Base-by-base conservation (phyloP, 2,329 filamentous ascomycete species). In the Mycosphaerella arachidis region DNA sequence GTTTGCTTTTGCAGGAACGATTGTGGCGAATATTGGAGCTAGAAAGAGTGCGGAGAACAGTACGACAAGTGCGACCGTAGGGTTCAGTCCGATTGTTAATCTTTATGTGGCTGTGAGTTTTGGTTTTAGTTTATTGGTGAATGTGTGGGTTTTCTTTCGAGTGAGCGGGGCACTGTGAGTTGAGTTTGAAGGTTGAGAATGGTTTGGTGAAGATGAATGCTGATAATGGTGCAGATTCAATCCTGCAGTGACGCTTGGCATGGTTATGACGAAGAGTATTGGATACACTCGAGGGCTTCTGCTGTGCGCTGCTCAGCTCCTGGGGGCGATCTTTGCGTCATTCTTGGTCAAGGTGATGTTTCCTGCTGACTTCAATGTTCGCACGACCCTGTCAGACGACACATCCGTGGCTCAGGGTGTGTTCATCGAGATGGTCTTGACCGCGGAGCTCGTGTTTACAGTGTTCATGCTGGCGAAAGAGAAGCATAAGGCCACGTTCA, bases 371-470 rank as follows among this genome's bases (percentile, higher is more conserved):
- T 67, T 73, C 53, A 67, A 58, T 5, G 64, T 65, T 1, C 66
- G 68, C 35, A 73, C 72, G 6, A 62, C 63, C 6, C 57, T 74
- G 4, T 64, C 64, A 4, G 59, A 66, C 8, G 65, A 64, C 8
- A 66, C 69, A 43, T 67, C 57, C 29, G 29, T 66, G 1, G 69
- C 67, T 6, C 70, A 71, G 37, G 73, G 72, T 9, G 57, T 72
- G 3, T 73, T 74, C 58, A 60, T 75, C 29, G 75, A 77, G 66
- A 74, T 75, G 71, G 68, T 76, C 52, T 61, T 75, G 40, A 77
- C 75, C 2, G 72, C 72, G 13, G 64, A 75, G 59, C 70, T 77
- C 13, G 71, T 76, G 60, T 74, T 77, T 58, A 72, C 74, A 12
- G 73, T 77, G 60, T 70, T 77, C 63, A 75, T 76, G 72, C 62